Conservation (phyloP, 2,329 filamentous ascomycete genomes). For the Escovopsis sp. region DNA sequence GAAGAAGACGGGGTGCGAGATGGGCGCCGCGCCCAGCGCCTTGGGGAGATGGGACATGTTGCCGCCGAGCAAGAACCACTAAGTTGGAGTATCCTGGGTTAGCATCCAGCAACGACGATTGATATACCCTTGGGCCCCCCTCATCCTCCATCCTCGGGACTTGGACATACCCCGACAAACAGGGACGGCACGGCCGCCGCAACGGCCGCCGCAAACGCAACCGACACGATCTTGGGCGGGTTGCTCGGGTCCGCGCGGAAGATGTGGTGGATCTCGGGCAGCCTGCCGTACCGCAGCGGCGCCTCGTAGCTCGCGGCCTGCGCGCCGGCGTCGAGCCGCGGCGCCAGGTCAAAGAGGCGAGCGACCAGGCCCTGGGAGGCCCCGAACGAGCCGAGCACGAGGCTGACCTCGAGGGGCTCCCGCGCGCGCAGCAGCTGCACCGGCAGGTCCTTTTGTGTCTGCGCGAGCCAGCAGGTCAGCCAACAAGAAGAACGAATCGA, state of each 20-base stretch:
- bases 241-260: conserved; percentile 70
- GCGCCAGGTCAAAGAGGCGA: conserved; percentile 56
- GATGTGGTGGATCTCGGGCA: conserved; percentile 75
- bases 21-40: conserved; percentile 59
- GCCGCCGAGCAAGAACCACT: conserved; percentile 74
- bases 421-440: conserved; percentile 58
- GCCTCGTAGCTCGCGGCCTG: conserved; percentile 46
- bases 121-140: background rate
- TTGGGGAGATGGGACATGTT: conserved; percentile 67
- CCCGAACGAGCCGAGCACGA: conserved; percentile 81
- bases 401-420: conserved; percentile 58
- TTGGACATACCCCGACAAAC: conserved; percentile 42
- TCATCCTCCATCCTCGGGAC: too few relatives aligned
- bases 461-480: too few relatives aligned
- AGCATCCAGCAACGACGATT: conserved; percentile 5
- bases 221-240: conserved; percentile 64
- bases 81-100: conserved; percentile 10
- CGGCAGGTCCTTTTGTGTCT: conserved; percentile 85
- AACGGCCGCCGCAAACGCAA: conserved; percentile 63
- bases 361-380: conserved; percentile 50
- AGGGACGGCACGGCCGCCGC: conserved; percentile 60
- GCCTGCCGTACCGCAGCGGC: conserved; percentile 70
- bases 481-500: too few relatives aligned
- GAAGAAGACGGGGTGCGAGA: conserved; percentile 75
- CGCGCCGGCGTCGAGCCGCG: conserved; percentile 52